Percentiles rank a stretch among this genome's conserved stretches.
Evolutionary conservation across 2,329 filamentous ascomycete species (phyloP).

Genomic region (Claviceps maximensis): DNA sequence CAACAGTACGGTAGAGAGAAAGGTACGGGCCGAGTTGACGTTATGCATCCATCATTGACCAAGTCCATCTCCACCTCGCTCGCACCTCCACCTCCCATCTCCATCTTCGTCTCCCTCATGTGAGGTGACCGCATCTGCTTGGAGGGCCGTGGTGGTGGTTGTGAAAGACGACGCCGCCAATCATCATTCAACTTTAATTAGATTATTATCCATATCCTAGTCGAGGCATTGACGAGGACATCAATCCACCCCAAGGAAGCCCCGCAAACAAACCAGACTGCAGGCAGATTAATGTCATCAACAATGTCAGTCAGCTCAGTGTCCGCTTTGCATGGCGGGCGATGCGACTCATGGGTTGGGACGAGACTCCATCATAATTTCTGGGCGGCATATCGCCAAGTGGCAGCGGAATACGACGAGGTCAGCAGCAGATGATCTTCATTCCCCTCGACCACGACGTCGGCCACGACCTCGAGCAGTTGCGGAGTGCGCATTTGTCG

Average conservation of each 20-base stretch:
- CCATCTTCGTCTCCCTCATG: too few relatives aligned
- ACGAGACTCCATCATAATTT: not conserved
- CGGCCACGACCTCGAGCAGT: too few relatives aligned
- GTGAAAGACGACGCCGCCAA: not conserved
- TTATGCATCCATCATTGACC: too few relatives aligned
- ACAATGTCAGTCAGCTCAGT: too few relatives aligned
- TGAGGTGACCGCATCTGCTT: too few relatives aligned
- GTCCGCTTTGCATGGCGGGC: not conserved
- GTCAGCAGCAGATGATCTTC: too few relatives aligned
- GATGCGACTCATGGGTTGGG: not conserved
- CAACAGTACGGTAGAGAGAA: not conserved
- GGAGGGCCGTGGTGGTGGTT: not conserved
- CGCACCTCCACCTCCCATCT: too few relatives aligned
- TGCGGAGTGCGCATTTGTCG: too few relatives aligned
- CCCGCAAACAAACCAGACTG: not conserved
- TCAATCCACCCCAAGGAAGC: not conserved
- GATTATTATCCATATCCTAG: not conserved
- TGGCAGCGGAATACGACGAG: too few relatives aligned
- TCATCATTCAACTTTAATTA: not conserved
- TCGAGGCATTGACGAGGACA: not conserved
- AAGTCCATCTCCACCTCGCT: too few relatives aligned
- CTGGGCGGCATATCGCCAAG: not conserved
- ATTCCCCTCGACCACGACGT: too few relatives aligned
- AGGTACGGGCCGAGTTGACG: not conserved
- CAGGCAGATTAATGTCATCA: not conserved